Evolutionary conservation across 768 basidiomycete genomes (phyloP).

Genomic region (Boletus sensibilis): DNA sequence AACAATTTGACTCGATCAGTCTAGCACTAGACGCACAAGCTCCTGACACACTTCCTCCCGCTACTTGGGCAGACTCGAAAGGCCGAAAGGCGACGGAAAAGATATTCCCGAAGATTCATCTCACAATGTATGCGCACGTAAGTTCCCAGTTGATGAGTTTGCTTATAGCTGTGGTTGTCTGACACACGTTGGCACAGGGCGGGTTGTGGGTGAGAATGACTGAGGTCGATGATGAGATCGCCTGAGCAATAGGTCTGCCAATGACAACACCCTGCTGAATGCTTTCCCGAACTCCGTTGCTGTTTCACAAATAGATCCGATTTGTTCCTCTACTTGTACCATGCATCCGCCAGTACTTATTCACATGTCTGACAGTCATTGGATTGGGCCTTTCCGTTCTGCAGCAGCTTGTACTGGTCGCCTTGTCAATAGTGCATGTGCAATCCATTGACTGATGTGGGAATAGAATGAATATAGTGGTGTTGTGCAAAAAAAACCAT

Average conservation of each 20-base stretch:
- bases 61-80: slow-evolving; percentile 41
- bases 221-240: slow-evolving; percentile 13
- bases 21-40: slow-evolving; percentile 48
- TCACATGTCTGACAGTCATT: not conserved
- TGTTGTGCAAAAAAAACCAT: not conserved
- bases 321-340: not conserved
- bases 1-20: slow-evolving; percentile 50
- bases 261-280: not conserved
- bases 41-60: slow-evolving; percentile 44
- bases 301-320: not conserved
- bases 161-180: not conserved
- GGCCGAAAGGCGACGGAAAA: slow-evolving; percentile 53
- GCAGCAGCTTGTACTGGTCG: not conserved
- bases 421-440: not conserved
- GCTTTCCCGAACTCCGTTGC: not conserved
- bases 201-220: slow-evolving; percentile 52
- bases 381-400: not conserved
- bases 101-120: slow-evolving; percentile 49
- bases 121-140: slow-evolving; percentile 55
- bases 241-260: not conserved
- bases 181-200: slow-evolving; percentile 35
- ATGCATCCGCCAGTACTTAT: not conserved
- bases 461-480: not conserved
- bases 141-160: slow-evolving; percentile 2
- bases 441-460: not conserved